A percentile compares a stretch with the other conserved stretches of the same genome.
These are phyloP conservation scores for Fusarium oxysporum DNA, from an alignment of 2,329 filamentous ascomycete genomes.

Conservation along the genomic window DNA sequence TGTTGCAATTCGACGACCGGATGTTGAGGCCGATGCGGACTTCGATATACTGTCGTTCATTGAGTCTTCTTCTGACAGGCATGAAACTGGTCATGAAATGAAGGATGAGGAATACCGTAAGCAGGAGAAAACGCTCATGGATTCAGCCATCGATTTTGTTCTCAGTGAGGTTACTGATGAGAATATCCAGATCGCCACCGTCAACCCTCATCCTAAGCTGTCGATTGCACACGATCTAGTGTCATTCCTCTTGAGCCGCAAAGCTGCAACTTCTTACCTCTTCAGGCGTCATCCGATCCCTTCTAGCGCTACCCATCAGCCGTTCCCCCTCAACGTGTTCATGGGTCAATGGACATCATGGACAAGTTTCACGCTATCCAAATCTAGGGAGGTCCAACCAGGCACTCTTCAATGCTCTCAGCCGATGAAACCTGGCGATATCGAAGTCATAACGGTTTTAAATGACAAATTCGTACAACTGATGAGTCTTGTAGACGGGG, in stretches of 20 bases:
- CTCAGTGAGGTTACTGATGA: neutral
- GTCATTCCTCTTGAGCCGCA: neutral
- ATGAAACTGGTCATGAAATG: neutral
- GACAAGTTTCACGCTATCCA: neutral
- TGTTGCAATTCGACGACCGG: neutral
- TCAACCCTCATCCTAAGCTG: neutral
- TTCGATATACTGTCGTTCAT: neutral
- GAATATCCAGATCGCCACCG: accelerated
- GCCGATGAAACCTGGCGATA: neutral
- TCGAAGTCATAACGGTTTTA: neutral
- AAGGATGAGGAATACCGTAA: too few relatives aligned
- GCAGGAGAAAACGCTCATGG: neutral
- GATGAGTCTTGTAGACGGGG: accelerated
- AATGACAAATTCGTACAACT: neutral
- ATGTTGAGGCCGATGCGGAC: neutral
- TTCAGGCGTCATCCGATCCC: neutral
- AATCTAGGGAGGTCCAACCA: neutral
- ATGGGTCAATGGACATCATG: neutral
- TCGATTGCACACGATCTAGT: neutral
- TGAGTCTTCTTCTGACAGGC: too few relatives aligned
- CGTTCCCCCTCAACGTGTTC: neutral
- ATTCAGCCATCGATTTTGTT: too few relatives aligned
- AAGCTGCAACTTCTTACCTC: neutral
- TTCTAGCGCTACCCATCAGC: neutral
- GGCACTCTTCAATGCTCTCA: neutral